Conservation (phyloP, 2,329 filamentous ascomycete genomes). For the Lecanicillium sp. region DNA sequence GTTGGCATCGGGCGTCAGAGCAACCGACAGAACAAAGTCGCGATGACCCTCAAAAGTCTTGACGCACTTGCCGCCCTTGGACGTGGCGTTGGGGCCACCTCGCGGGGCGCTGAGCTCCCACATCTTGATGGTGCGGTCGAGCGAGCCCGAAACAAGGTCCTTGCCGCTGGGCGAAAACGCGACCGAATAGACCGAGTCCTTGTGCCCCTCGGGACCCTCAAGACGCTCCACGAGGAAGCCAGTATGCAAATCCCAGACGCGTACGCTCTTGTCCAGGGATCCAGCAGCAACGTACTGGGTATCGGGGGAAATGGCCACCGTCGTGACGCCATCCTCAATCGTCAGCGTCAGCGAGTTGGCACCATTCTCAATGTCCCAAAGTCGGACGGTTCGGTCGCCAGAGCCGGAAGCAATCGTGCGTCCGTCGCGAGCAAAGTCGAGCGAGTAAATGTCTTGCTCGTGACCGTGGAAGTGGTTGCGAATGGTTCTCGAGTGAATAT, state of each 20-base stretch:
- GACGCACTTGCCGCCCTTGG: conserved; percentile 86
- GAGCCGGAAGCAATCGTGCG: conserved; percentile 92
- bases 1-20: conserved; percentile 82
- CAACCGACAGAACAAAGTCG: conserved; percentile 94
- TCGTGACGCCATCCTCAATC: conserved; percentile 96
- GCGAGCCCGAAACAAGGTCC: conserved; percentile 85
- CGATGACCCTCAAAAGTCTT: conserved; percentile 97
- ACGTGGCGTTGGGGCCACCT: conserved; percentile 54
- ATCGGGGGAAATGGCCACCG: conserved; percentile 93
- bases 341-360: conserved; percentile 75
- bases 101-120: conserved; percentile 81
- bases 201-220: conserved; percentile 88
- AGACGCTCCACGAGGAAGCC: conserved; percentile 85
- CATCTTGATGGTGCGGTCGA: conserved; percentile 99
- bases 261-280: conserved; percentile 93
- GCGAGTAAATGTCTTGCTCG: conserved; percentile 95
- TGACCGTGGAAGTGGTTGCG: conserved; percentile 92
- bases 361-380: conserved; percentile 90
- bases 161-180: conserved; percentile 91
- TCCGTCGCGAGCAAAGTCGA: conserved; percentile 91
- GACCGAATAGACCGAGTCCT: conserved; percentile 93
- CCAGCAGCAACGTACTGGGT: conserved; percentile 91
- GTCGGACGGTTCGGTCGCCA: conserved; percentile 85
- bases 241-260: conserved; percentile 87
- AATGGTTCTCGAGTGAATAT: conserved; percentile 75